Percentiles rank a stretch among this genome's conserved stretches.
Evolutionary conservation across 371 early-diverging fungal species (phyloP).

Genomic region (Dichotomocladium elegans): DNA sequence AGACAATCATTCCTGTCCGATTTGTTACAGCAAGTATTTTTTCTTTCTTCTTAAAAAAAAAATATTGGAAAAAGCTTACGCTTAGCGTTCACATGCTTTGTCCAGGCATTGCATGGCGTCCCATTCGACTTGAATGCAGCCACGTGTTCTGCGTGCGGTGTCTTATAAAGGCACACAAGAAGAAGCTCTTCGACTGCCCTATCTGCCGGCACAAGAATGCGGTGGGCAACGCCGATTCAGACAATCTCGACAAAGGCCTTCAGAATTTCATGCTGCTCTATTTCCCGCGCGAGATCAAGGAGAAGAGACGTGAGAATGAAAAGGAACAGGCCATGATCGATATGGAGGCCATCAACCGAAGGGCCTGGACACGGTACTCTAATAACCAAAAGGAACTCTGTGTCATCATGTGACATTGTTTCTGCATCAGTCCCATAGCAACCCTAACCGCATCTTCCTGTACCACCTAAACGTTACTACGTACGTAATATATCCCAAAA

Average conservation of each 20-base stretch:
- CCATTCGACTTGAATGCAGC: conserved; percentile 64
- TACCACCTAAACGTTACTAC: too few relatives aligned
- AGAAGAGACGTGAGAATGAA: conserved; percentile 60
- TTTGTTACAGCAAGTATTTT: conserved; percentile 26
- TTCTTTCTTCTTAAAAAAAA: background rate
- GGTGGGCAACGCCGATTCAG: conserved; percentile 54
- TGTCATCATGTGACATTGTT: conserved; percentile 11
- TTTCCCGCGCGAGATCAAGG: conserved; percentile 70
- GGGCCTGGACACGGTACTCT: conserved; percentile 4
- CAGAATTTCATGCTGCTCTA: conserved; percentile 66
- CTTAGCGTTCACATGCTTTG: too few relatives aligned
- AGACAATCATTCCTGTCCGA: conserved; percentile 57
- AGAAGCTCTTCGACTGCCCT: conserved; percentile 62
- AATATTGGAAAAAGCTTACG: background rate
- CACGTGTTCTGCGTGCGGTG: conserved; percentile 78
- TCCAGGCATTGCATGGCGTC: conserved; percentile 66
- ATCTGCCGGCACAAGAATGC: conserved; percentile 62
- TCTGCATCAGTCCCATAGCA: too few relatives aligned
- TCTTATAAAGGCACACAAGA: conserved; percentile 61
- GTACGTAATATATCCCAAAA: too few relatives aligned
- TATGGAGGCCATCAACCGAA: conserved; percentile 35
- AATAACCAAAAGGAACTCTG: background rate
- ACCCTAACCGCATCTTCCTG: too few relatives aligned
- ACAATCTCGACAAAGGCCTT: conserved; percentile 56
- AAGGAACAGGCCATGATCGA: conserved; percentile 55